Conservation (phyloP, 768 basidiomycete genomes). For the Termitomyces sp. region DNA sequence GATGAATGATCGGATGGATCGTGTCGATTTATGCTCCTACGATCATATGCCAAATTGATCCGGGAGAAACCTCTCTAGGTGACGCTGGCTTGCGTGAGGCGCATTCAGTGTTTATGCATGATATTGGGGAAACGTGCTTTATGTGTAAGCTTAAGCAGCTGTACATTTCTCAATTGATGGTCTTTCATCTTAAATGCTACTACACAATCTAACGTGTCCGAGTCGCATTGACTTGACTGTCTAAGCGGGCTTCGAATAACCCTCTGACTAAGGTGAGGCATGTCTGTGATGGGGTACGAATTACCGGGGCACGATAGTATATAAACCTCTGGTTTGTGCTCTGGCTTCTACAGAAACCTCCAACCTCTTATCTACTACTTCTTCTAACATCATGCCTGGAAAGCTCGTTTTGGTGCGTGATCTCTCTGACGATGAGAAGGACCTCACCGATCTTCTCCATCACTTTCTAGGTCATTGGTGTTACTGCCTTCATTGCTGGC, state of each 20-base stretch:
- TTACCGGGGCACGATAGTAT: too few species aligned
- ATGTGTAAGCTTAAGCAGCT: background rate
- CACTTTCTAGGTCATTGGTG: constrained; percentile 31
- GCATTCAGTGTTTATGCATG: background rate
- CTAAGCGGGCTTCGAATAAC: too few species aligned
- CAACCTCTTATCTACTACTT: background rate
- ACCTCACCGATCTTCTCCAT: background rate
- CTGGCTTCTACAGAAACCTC: background rate
- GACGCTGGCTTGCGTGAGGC: background rate
- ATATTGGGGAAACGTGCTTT: background rate
- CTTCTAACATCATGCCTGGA: constrained; percentile 13
- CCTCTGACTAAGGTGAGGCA: too few species aligned
- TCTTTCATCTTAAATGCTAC: too few species aligned
- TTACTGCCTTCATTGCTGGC: constrained; percentile 35
- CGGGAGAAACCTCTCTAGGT: background rate
- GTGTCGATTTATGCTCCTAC: background rate
- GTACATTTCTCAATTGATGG: too few species aligned
- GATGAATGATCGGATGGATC: background rate
- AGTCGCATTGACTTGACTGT: too few species aligned
- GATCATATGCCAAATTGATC: background rate
- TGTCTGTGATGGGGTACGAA: too few species aligned
- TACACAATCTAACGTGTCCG: too few species aligned
- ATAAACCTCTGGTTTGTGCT: background rate
- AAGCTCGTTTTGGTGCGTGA: constrained; percentile 16
- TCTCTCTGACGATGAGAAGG: background rate